These are phyloP conservation scores for Nakaseomyces uthaithaninus DNA, from an alignment of 1,139 yeast genomes.

Conservation along the genomic window DNA sequence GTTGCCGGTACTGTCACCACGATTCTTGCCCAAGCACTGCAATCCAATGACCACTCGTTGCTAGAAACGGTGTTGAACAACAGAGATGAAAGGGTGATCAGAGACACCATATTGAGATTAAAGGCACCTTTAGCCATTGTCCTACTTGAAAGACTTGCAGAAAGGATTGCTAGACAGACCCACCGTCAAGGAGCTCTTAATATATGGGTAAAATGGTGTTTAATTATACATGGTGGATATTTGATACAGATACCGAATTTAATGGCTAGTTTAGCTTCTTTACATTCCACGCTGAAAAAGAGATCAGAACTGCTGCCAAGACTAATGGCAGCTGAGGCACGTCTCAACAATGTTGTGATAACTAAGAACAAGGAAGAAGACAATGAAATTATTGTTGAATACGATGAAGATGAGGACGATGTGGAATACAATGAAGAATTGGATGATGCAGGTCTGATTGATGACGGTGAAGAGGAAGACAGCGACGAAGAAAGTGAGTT, in stretches of 20 bases:
- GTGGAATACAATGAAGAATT: conserved; percentile 38
- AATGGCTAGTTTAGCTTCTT: conserved; percentile 56
- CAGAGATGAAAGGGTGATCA: conserved; percentile 65
- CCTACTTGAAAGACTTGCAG: conserved; percentile 75
- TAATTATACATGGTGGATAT: conserved; percentile 85
- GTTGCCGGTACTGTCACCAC: conserved; percentile 52
- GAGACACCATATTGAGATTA: conserved; percentile 60
- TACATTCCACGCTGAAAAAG: conserved; percentile 68
- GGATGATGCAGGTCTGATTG: conserved; percentile 36
- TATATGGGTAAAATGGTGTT: conserved; percentile 89
- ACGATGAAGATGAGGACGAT: conserved; percentile 34
- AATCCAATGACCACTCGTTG: conserved; percentile 61
- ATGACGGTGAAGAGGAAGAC: conserved; percentile 33
- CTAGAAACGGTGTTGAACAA: conserved; percentile 74
- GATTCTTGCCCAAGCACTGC: conserved; percentile 61
- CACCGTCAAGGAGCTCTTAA: conserved; percentile 62
- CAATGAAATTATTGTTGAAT: conserved; percentile 22
- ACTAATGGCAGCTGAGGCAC: conserved; percentile 74
- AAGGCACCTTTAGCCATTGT: conserved; percentile 67
- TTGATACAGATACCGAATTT: conserved; percentile 60
- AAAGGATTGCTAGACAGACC: conserved; percentile 63
- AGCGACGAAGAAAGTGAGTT: conserved; percentile 29
- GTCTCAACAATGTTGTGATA: conserved; percentile 39
- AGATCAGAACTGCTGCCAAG: conserved; percentile 73
- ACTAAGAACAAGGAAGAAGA: conserved; percentile 26